These are phyloP conservation scores for Ceriops tagal DNA, from an alignment of 345 rosid species.

Conservation along the genomic window DNA sequence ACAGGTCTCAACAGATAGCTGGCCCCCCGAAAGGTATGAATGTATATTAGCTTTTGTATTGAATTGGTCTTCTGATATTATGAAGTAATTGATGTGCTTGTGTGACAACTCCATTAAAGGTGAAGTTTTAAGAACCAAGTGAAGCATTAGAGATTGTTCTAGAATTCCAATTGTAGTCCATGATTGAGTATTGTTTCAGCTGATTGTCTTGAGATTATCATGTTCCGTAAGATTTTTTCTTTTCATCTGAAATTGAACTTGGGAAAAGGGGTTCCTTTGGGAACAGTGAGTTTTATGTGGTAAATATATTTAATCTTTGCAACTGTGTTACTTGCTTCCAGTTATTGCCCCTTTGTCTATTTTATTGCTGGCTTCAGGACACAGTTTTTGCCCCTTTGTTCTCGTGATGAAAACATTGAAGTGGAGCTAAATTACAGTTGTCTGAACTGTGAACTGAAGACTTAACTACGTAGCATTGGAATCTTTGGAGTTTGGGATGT, in stretches of 20 bases:
- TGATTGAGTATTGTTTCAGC: neutral
- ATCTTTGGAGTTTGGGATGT: conserved; percentile 8
- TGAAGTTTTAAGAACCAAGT: neutral
- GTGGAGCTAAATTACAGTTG: neutral
- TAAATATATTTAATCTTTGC: neutral
- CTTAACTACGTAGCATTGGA: neutral
- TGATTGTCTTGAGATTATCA: neutral
- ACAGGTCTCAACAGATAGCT: conserved; percentile 53
- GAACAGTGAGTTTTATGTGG: neutral
- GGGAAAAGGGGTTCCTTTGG: neutral
- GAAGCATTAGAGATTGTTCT: neutral
- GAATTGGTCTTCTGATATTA: neutral
- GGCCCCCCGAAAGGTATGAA: conserved; percentile 66
- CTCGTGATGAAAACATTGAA: too few relatives aligned
- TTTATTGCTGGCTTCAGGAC: neutral
- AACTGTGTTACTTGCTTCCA: neutral
- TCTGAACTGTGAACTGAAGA: neutral
- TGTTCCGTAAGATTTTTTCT: neutral
- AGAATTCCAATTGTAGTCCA: neutral
- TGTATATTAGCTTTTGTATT: neutral
- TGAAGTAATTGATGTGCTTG: neutral
- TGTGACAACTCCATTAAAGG: neutral
- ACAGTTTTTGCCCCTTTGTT: neutral
- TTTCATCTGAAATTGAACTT: neutral
- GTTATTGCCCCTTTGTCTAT: conserved; percentile 1